These are phyloP conservation scores for Sisymbrium altissimum DNA, from an alignment of 345 rosid species.

Conservation along the genomic window DNA sequence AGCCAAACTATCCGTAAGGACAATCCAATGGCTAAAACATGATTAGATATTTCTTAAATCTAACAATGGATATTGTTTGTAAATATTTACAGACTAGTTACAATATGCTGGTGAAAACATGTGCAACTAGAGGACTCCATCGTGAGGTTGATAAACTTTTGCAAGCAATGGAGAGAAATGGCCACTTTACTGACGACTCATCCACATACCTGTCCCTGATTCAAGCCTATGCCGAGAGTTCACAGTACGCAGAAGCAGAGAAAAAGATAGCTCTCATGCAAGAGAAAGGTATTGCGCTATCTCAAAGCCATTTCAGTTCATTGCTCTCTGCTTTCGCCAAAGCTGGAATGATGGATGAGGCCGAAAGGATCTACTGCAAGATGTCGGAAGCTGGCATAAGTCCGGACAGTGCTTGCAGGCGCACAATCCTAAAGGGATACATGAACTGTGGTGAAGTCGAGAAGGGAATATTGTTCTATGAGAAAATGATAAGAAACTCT, in stretches of 20 bases:
- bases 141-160: slow-evolving; percentile 52
- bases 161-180: slow-evolving; percentile 54
- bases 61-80: too few species aligned
- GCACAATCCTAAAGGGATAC: slow-evolving; percentile 61
- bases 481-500: slow-evolving; percentile 41
- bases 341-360: slow-evolving; percentile 56
- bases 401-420: slow-evolving; percentile 51
- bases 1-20: not conserved
- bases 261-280: slow-evolving; percentile 47
- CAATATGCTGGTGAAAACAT: slow-evolving; percentile 57
- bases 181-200: slow-evolving; percentile 50
- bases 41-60: not conserved
- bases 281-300: slow-evolving; percentile 45
- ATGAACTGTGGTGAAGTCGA: slow-evolving; percentile 47
- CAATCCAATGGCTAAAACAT: not conserved
- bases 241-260: slow-evolving; percentile 59
- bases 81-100: slow-evolving; percentile 58
- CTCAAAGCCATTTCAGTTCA: slow-evolving; percentile 52
- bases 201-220: slow-evolving; percentile 50
- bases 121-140: slow-evolving; percentile 45
- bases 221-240: slow-evolving; percentile 52
- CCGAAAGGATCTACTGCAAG: slow-evolving; percentile 51
- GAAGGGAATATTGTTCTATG: slow-evolving; percentile 53
- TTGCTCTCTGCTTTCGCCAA: slow-evolving; percentile 53
- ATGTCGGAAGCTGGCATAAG: slow-evolving; percentile 37